Evolutionary conservation across 2,329 filamentous ascomycete genomes (phyloP).

Genomic region (Aureobasidium namibiae): DNA sequence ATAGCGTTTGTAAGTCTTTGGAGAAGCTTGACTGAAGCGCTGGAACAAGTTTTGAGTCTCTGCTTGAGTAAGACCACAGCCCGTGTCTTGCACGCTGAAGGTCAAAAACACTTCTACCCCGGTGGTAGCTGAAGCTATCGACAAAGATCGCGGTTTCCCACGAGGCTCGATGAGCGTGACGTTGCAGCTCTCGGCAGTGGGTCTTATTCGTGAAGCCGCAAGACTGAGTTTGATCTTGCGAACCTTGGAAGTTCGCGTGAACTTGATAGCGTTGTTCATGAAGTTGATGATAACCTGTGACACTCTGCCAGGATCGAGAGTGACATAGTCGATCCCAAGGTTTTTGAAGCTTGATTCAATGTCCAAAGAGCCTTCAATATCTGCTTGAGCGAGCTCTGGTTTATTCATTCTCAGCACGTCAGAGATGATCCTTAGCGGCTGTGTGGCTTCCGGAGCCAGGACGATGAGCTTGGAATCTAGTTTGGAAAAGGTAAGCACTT

Average conservation of each 20-base stretch:
- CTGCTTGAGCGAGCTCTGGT: not conserved
- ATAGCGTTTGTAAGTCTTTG: conserved; percentile 48
- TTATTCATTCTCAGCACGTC: conserved; percentile 24
- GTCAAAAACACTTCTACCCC: not conserved
- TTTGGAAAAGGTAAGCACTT: conserved; percentile 36
- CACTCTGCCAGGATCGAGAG: conserved; percentile 35
- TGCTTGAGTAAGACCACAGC: conserved; percentile 26
- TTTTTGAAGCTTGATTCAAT: conserved; percentile 29
- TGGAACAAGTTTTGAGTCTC: conserved; percentile 48
- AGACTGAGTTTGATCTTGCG: conserved; percentile 32
- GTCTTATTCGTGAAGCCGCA: conserved; percentile 27
- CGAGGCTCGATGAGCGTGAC: conserved; percentile 11
- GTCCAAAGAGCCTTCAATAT: conserved; percentile 23
- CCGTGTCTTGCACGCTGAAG: conserved; percentile 28
- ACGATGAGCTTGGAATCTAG: conserved; percentile 19
- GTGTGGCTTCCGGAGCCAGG: not conserved
- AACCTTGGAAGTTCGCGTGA: conserved; percentile 29
- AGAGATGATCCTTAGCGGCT: conserved; percentile 17
- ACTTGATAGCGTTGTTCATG: conserved; percentile 40
- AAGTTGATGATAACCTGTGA: conserved; percentile 36
- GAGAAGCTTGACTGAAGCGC: conserved; percentile 60
- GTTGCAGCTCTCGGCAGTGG: conserved; percentile 15
- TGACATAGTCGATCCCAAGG: conserved; percentile 28
- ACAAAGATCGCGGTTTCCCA: not conserved
- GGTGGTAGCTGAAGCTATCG: not conserved